Evolutionary conservation across 192 early-diverging fungal species (phyloP), one percentile per base, ranked within the genome.

Genomic region (Lobulomyces angularis): DNA sequence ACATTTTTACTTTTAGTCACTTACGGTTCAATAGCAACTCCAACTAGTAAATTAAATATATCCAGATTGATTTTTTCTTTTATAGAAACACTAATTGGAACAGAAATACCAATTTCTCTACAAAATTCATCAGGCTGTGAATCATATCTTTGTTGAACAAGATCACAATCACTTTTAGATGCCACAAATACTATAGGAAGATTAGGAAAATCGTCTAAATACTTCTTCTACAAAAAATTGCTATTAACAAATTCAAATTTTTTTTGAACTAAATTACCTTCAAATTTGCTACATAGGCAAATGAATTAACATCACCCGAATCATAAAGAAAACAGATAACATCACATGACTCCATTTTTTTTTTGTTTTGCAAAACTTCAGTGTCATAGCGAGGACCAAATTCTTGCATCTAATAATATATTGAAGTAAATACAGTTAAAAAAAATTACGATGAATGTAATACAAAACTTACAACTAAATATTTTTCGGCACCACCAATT

Each of bases 291-390:
- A 99, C 58, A 56, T 97, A 90, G 8, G 83, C 71, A 60, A 99
- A 99, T 5, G 95, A 99, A 43, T 79, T 81, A 3, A 81, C 82
- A 58, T 95, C 88, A 56, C 80, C 83, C 4, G 85, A 83, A 45
- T 99, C 92, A 58, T 94, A 99, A 3, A 95, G 87, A 62, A 96
- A 84, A 34, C 86, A 86, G 35, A 96, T 58, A 1, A 95, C 67
- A 56, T 99, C 95, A 58, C 86, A 93, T 18, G 65, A 60, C 35
- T 90, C 90, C 20, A 95, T 64, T 46, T 74, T 76, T 39, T 83
- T 83, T 51, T 79, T 80, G 58, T 86, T 93, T 48, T 83, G 80
- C 27, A 99, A 65, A 5, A 99, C 75, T 51, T 93, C 88, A 7
- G 82, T 70, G 36, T 93, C 90, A 46, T 84, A 57, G 20, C 79